A percentile compares a stretch with the other conserved stretches of the same genome.
Conservation (phyloP, 495 filamentous ascomycete species). For the Pyrenula massariospora region DNA sequence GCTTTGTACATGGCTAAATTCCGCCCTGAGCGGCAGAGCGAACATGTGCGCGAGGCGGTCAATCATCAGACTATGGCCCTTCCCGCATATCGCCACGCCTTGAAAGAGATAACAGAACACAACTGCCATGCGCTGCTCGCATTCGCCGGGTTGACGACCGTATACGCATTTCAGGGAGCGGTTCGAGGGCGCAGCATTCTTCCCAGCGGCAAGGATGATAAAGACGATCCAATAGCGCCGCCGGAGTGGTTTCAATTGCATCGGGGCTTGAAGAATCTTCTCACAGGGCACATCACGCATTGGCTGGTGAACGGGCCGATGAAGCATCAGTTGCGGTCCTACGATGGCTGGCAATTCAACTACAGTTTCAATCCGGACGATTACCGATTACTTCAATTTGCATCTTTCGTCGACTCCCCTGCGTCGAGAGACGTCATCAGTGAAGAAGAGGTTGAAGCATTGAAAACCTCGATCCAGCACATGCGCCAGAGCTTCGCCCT, state of each 20-base stretch:
- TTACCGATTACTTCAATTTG: background rate
- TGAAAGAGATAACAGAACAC: background rate
- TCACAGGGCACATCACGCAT: background rate
- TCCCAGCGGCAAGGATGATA: background rate
- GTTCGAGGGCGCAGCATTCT: background rate
- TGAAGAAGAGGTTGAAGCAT: background rate
- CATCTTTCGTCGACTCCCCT: background rate
- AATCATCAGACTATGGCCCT: background rate
- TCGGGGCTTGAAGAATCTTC: background rate
- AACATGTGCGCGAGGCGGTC: background rate
- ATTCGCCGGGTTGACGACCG: background rate
- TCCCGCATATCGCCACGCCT: background rate
- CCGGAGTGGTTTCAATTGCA: background rate
- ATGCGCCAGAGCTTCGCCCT: background rate
- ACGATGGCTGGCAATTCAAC: background rate
- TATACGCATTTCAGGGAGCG: background rate
- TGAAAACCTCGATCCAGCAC: background rate
- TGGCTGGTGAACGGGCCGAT: background rate
- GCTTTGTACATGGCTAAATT: background rate
- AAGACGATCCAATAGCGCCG: background rate
- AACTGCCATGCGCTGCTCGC: background rate
- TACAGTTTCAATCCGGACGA: background rate
- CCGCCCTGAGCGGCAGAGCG: background rate
- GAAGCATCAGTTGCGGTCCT: background rate
- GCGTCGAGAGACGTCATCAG: background rate